Percentiles rank a stretch among this genome's conserved stretches.
Evolutionary conservation across 1,139 yeast genomes (phyloP).

Genomic region (Candida gigantensis): DNA sequence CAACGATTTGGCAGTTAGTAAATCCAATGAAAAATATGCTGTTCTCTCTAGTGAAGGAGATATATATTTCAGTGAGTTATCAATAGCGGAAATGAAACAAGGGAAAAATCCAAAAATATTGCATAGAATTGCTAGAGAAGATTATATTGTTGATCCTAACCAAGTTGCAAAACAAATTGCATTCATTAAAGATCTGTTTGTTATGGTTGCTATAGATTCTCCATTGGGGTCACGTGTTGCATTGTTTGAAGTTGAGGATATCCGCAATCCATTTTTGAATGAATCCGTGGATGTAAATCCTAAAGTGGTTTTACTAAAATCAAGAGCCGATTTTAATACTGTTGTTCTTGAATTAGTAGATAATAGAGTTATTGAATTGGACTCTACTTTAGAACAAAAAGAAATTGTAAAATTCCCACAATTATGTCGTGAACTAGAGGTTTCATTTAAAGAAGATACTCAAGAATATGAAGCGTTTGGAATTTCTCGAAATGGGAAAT

Average conservation of each 20-base stretch:
- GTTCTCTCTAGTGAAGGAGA: conserved; percentile 47
- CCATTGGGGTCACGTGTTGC: conserved; percentile 49
- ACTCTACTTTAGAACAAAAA: conserved; percentile 23
- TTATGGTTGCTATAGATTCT: conserved; percentile 62
- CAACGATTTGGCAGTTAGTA: conserved; percentile 63
- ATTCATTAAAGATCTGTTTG: conserved; percentile 49
- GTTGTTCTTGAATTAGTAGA: conserved; percentile 63
- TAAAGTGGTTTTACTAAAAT: conserved; percentile 57
- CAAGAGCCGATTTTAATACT: conserved; percentile 54
- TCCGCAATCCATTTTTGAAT: conserved; percentile 39
- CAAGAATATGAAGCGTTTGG: conserved; percentile 60
- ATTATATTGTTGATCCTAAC: conserved; percentile 30
- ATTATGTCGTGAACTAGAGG: conserved; percentile 64
- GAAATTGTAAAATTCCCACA: conserved; percentile 61
- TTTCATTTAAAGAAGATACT: conserved; percentile 30
- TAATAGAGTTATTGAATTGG: conserved; percentile 55
- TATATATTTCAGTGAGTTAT: conserved; percentile 23
- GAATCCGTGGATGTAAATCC: conserved; percentile 45
- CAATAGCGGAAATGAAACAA: conserved; percentile 31
- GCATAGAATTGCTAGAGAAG: conserved; percentile 31
- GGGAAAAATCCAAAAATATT: conserved; percentile 51
- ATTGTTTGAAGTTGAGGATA: conserved; percentile 46
- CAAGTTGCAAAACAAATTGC: conserved; percentile 66
- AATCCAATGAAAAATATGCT: conserved; percentile 61
- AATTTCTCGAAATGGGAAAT: conserved; percentile 68